phyloP scores from a whole-genome alignment of 2,329 filamentous ascomycete species.

The Pseudogymnoascus sp. region DNA sequence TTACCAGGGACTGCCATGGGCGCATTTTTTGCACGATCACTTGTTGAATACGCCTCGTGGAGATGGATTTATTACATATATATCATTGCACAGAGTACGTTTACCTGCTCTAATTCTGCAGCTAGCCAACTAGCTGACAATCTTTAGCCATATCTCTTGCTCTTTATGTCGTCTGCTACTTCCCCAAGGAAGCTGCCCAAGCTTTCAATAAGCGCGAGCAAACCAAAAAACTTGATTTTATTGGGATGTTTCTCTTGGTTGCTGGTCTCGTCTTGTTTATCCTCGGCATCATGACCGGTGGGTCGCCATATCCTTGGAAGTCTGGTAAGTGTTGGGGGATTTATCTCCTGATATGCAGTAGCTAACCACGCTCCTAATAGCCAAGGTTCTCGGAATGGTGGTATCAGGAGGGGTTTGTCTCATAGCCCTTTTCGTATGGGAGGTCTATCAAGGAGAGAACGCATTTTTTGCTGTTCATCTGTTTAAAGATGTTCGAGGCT shows the following conservation, averaged over 20 bases:
- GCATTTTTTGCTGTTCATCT: conserved; percentile 26
- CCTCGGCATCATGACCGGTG: conserved; percentile 26
- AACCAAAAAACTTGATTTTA: conserved; percentile 24
- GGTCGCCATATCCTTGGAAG: conserved; percentile 20
- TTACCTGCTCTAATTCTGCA: conserved; percentile 14
- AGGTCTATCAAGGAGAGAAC: background rate
- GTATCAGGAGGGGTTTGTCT: conserved; percentile 20
- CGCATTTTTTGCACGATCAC: conserved; percentile 22
- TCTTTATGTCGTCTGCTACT: conserved; percentile 32
- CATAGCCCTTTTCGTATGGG: conserved; percentile 24
- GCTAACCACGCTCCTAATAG: background rate
- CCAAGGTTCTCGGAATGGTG: conserved; percentile 21
- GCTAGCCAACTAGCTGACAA: conserved; percentile 12
- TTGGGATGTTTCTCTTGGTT: conserved; percentile 23
- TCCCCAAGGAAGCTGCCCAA: conserved; percentile 25
- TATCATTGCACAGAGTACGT: conserved; percentile 27
- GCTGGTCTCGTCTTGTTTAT: conserved; percentile 24
- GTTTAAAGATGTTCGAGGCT: conserved; percentile 28
- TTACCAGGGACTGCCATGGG: conserved; percentile 15
- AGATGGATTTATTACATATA: conserved; percentile 35
- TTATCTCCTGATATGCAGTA: background rate
- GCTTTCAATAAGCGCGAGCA: conserved; percentile 20
- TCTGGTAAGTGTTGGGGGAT: background rate
- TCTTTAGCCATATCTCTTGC: conserved; percentile 28
- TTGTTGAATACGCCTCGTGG: conserved; percentile 26